Evolutionary conservation across 306 rosid genomes (phyloP), one percentile per base, ranked within the genome.

Genomic region (Acacia crassicarpa): DNA sequence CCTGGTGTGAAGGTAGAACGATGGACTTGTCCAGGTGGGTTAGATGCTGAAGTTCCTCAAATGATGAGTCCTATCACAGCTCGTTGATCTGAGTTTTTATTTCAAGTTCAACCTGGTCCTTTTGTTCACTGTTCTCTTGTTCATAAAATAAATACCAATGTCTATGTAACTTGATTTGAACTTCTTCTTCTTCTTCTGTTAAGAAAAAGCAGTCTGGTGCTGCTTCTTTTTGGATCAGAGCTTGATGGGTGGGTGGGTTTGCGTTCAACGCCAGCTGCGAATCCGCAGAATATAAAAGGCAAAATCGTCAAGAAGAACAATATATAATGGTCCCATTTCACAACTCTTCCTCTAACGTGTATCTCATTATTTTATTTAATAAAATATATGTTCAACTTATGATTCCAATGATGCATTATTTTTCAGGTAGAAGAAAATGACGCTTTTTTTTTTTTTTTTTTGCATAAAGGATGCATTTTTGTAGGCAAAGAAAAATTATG

Each of bases 21-120:
- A 56, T 30, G 83, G 87, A 73, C 75, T 71, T 70, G 67, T 23
- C 67, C 68, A 16, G 44, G 32, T 23, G 44, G 32, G 3, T 33
- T 75, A 62, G 84, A 80, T 17, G 61, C 27, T 61, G 88, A 43
- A 58, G 81, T 56, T 75, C 30, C 46, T 61, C 81, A 80, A 73
- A 70, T 58, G 49, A 9, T 40, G 15, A 77, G 38, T 72, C 35
- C 78, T 3, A 54, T 74, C 17, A 25, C 67, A 65, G 84, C 86
- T 43, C 75, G 75, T 23, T 70, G 56, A 70, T 43, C 6, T 43
- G 56, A 41, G 23, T 12, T 70, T 70, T 38, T 38, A 38, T 38
- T 70, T 80, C 71, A 54, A 72, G 73, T 75, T 67, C 81, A 81
- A 62, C 63, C 45, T 38, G 41, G 27, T 78, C 27, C 41, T 75